Evolutionary conservation across 768 basidiomycete species (phyloP), one percentile per base, ranked within the genome.

Genomic region (Russula ochroleuca): DNA sequence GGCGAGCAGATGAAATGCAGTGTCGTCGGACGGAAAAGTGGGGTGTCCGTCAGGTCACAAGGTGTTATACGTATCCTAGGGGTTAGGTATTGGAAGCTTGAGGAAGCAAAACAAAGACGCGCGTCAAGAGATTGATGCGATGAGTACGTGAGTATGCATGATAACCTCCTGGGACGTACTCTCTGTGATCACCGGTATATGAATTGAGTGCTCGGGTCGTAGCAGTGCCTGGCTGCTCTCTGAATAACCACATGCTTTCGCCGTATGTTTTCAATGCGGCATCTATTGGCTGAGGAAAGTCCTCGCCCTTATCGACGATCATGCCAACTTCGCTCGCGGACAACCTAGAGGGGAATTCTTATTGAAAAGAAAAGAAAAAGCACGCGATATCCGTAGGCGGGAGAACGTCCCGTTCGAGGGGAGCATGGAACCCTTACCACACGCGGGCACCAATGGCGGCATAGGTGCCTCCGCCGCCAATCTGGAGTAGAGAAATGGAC

Each of bases 1-100:
- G 94, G 92, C 4, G 92, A 92, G 71, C 92, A 95, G 23, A 94
- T 85, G 69, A 93, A 93, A 73, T 97, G 94, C 48, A 96, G 70
- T 21, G 78, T 79, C 19, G 73, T 69, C 15, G 92, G 77, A 40
- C 74, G 70, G 4, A 73, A 80, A 8, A 92, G 76, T 57, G 71
- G 77, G 5, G 86, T 86, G 9, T 72, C 77, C 3, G 71, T 70
- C 52, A 94, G 76, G 73, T 96, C 91, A 58, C 75, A 76, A 23
- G 92, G 92, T 14, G 81, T 84, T 59, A 94, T 78, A 6, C 85
- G 84, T 59, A 86, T 79, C 58, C 87, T 80, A 37, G 88, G 83
- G 0, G 88, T 90, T 54, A 85, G 77, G 70, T 95, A 96, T 69
- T 86, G 75, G 75, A 94, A 94, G 60, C 90, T 94, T 63, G 62